Evolutionary conservation across 106 monocot genomes (phyloP).

Genomic region (Allium cepa): DNA sequence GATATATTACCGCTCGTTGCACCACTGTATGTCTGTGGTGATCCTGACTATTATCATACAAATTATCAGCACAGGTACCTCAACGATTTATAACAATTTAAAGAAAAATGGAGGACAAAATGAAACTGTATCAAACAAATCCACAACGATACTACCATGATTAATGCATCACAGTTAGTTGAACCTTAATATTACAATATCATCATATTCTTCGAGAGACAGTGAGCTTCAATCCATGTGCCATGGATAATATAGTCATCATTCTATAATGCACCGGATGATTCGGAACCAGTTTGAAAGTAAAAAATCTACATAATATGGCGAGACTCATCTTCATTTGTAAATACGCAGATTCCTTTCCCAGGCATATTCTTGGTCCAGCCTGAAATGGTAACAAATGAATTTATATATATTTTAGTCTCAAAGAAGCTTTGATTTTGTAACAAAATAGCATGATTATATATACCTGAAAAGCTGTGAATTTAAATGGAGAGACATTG

Average conservation of each 20-base stretch:
- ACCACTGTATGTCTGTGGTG: too few relatives aligned
- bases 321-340: constrained; percentile 95
- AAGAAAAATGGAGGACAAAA: too few relatives aligned
- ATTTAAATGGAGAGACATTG: constrained; percentile 75
- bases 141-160: too few relatives aligned
- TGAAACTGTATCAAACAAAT: too few relatives aligned
- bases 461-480: constrained; percentile 82
- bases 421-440: not conserved
- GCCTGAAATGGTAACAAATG: constrained; percentile 28
- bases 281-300: constrained; percentile 37
- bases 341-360: constrained; percentile 83
- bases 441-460: too few relatives aligned
- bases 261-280: constrained; percentile 70
- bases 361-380: constrained; percentile 84
- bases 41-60: too few relatives aligned
- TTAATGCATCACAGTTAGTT: too few relatives aligned
- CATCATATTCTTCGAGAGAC: constrained; percentile 18
- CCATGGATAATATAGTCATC: constrained; percentile 93
- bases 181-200: not conserved
- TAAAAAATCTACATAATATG: constrained; percentile 74
- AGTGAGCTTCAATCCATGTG: constrained; percentile 63
- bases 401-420: not conserved
- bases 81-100: too few relatives aligned
- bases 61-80: too few relatives aligned
- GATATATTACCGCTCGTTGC: too few relatives aligned